These are phyloP conservation scores for Incumbomyces lentus DNA, from an alignment of 2,329 filamentous ascomycete genomes.

Conservation along the genomic window DNA sequence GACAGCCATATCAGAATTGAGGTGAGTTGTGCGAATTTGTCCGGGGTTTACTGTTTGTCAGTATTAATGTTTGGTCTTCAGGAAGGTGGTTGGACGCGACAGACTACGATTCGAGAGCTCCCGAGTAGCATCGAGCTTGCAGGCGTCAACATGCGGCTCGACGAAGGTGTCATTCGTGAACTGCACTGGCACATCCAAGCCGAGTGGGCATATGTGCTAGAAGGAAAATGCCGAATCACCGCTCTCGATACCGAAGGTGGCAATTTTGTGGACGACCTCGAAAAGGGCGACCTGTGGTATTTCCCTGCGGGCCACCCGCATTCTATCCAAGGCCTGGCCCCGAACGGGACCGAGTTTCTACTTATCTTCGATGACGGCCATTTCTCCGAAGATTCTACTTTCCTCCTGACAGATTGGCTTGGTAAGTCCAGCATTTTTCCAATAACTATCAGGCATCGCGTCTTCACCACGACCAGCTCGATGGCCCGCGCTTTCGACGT, in stretches of 20 bases:
- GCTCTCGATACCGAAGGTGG: conserved; percentile 65
- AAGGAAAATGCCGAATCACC: conserved; percentile 60
- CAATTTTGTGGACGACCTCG: conserved; percentile 65
- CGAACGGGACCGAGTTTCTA: conserved; percentile 55
- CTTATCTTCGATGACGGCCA: conserved; percentile 51
- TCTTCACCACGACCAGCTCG: neutral
- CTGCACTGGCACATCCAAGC: conserved; percentile 74
- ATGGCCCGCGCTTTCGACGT: no score
- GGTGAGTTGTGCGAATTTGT: conserved; percentile 29
- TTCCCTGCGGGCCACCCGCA: conserved; percentile 70
- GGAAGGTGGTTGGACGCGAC: conserved; percentile 67
- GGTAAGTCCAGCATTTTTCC: conserved; percentile 31
- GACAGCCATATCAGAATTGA: conserved; percentile 56
- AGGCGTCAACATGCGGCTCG: conserved; percentile 68
- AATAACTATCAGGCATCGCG: no score
- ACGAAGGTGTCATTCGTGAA: conserved; percentile 62
- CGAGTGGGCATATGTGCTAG: conserved; percentile 67
- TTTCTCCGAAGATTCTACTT: conserved; percentile 58
- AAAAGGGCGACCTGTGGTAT: conserved; percentile 70
- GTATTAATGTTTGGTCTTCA: conserved; percentile 24
- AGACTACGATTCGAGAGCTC: conserved; percentile 42
- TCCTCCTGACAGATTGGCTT: conserved; percentile 60
- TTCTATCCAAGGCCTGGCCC: conserved; percentile 59
- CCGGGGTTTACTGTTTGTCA: neutral
- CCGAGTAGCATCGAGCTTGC: conserved; percentile 52